Base-by-base conservation (phyloP, 306 rosid species). In the Vigna unguiculata region DNA sequence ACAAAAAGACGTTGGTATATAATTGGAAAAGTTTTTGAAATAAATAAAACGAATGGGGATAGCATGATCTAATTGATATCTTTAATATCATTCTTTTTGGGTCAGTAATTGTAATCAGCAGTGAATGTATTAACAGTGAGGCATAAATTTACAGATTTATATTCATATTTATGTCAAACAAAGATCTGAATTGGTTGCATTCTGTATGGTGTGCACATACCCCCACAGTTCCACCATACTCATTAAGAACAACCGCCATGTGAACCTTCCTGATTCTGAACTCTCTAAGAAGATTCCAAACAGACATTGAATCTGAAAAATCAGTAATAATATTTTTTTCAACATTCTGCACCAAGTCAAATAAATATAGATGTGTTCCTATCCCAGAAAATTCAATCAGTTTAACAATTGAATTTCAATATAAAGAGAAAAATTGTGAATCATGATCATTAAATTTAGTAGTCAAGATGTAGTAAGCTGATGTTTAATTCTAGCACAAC, bases 281-380 rank as follows among this genome's bases (percentile, higher is more conserved):
- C 88, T 96, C 99, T 82, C 99, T 87, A 69, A 96, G 98, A 88
- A 96, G 99, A 90, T 96, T 93, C 99, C 99, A 96, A 60, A 96
- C 98, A 28, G 94, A 96, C 99, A 96, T 96, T 74, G 98, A 93
- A 96, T 96, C 98, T 96, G 91, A 86, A 92, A 72, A 79, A 84
- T 38, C 70, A 58, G 32, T 68, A 49, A 80, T 47, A 81, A 80
- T 64, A 84, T 76, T 64, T 80, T 52, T 76, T 72, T 72, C 66
- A 69, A 61, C 59, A 75, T 47, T 67, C 55, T 24, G 47, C 41
- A 55, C 24, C 22, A 46, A 41, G 20, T 21, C n/a, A 63, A 49
- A 46, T 13, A 71, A 58, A 57, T 63, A 41, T 28, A 43, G 11
- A 59, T 45, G 54, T 52, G 19, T 25, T 57, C 72, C 32, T 46